These are phyloP conservation scores for Myxozyma monticola DNA, from an alignment of 805 yeast genomes.

Conservation along the genomic window DNA sequence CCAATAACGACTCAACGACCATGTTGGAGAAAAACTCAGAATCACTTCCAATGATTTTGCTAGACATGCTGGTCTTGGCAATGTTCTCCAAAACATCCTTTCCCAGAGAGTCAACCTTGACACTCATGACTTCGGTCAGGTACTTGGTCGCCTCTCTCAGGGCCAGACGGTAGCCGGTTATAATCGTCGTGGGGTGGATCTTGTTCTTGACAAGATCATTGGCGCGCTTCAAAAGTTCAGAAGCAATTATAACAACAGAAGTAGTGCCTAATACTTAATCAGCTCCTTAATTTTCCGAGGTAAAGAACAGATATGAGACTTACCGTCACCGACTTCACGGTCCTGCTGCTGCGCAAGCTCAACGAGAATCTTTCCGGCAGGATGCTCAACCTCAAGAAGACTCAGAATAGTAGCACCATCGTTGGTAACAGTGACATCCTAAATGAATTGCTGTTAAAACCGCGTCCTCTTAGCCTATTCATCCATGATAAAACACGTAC, in stretches of 20 bases:
- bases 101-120: slow-evolving; percentile 73
- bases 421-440: slow-evolving; percentile 94
- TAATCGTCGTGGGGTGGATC: slow-evolving; percentile 96
- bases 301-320: not conserved
- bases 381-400: slow-evolving; percentile 93
- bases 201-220: slow-evolving; percentile 89
- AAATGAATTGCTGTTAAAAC: not conserved
- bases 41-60: slow-evolving; percentile 93
- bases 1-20: slow-evolving; percentile 94
- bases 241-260: slow-evolving; percentile 92
- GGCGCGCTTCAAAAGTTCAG: slow-evolving; percentile 88
- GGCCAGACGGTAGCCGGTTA: slow-evolving; percentile 94
- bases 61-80: slow-evolving; percentile 96
- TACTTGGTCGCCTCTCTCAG: slow-evolving; percentile 85
- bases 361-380: slow-evolving; percentile 96
- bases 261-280: slow-evolving; percentile 54
- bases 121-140: slow-evolving; percentile 80
- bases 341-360: slow-evolving; percentile 99
- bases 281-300: not conserved
- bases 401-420: slow-evolving; percentile 97
- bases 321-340: slow-evolving; percentile 95
- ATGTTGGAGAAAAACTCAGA: slow-evolving; percentile 83
- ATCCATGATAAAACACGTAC: slow-evolving; percentile 15
- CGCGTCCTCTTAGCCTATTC: not conserved
- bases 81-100: slow-evolving; percentile 83